Evolutionary conservation across 2,329 filamentous ascomycete genomes (phyloP), one percentile per base, ranked within the genome.

Genomic region (Thielaviopsis punctulata): DNA sequence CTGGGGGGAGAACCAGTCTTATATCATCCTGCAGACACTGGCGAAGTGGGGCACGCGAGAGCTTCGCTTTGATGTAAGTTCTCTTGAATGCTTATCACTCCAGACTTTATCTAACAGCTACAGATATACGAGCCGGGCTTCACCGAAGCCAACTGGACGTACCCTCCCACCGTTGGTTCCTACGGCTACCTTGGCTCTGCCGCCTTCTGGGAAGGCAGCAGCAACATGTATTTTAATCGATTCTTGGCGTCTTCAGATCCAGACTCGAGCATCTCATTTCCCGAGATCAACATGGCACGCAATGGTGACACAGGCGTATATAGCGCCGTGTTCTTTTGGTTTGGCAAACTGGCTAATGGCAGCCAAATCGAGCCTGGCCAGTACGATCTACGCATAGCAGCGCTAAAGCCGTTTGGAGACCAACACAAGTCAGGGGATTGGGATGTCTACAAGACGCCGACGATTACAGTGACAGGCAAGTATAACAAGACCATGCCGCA

Each of bases 141-240:
- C 63, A 60, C 59, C 1, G 67, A 71, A 52, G 56, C 58, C 1
- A 58, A 66, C 33, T 73, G 69, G 70, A 53, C 60, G 9, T 70
- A 69, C 48, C 70, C 70, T 3, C 69, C 64, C 0, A 57, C 62
- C 3, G 56, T 64, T 2, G 68, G 68, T n/a, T 48, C 65, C 48
- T 60, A 61, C 12, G 64, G 65, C n/a, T 73, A 65, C 51, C 57
- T 73, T 47, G 70, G 70, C 19, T 66, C 68, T 1, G 67, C 67
- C 3, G 43, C 56, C 55, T 59, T 57, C 13, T 55, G 53, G 53
- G 27, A 44, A 6, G 15, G n/a, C 9, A 52, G 49, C 41, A 47
- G 36, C 12, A 15, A 19, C 23, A 27, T 46, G 33, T 50, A 43
- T 44, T 55, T 52, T 21, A 45, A 52, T 27, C 24, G 43, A 8